These are phyloP conservation scores for Veloporphyrellus conicus DNA, from an alignment of 1,284 basidiomycete species.

Conservation along the genomic window DNA sequence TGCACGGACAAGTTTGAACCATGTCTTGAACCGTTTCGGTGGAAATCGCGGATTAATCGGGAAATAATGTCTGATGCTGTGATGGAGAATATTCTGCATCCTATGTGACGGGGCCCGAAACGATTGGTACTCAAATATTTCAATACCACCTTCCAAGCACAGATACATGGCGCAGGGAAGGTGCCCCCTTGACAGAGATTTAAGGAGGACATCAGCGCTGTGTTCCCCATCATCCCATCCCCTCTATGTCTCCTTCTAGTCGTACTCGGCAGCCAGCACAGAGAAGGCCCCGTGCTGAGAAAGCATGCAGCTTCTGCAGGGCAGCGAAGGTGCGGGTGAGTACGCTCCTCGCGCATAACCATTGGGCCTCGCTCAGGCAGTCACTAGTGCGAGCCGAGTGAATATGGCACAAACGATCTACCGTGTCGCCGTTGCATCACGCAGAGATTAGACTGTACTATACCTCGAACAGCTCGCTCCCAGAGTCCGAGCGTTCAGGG, in stretches of 20 bases:
- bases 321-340: conserved; percentile 21
- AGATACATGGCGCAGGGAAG: conserved; percentile 9
- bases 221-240: conserved; percentile 11
- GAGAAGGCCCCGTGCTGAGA: conserved; percentile 16
- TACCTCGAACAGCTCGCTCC: conserved; percentile 16
- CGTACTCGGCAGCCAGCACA: conserved; percentile 8
- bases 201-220: conserved; percentile 11
- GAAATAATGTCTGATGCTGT: conserved; percentile 12
- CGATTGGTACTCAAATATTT: conserved; percentile 2
- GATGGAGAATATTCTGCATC: conserved; percentile 8
- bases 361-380: conserved; percentile 5
- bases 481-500: conserved; percentile 24
- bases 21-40: conserved; percentile 12
- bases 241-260: conserved; percentile 14
- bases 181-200: conserved; percentile 12
- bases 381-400: conserved; percentile 17
- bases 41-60: conserved; percentile 17
- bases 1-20: conserved; percentile 11
- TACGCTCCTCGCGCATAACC: background rate
- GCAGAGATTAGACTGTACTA: conserved; percentile 9
- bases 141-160: conserved; percentile 11
- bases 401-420: conserved; percentile 17
- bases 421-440: conserved; percentile 24
- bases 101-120: conserved; percentile 9
- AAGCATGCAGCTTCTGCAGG: conserved; percentile 22